Conservation (phyloP, 352 stramenopile genomes). For the Sclerospora graminicola region DNA sequence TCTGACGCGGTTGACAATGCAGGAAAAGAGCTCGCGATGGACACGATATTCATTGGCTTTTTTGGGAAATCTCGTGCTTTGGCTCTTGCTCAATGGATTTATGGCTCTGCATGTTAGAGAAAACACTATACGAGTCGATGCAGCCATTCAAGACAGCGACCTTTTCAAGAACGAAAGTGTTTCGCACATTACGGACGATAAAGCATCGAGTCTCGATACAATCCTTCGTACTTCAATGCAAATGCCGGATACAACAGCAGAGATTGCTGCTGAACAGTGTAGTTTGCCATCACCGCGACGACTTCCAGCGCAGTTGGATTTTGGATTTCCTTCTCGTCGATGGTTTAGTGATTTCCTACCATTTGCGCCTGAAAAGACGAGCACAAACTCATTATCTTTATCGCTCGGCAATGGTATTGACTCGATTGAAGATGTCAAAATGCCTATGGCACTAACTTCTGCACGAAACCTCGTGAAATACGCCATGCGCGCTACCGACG, state of each 20-base stretch:
- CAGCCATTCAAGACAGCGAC: constrained; percentile 23
- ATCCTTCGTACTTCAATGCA: constrained; percentile 29
- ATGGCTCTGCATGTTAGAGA: constrained; percentile 42
- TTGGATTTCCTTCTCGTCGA: constrained; percentile 34
- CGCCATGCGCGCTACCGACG: constrained; percentile 25
- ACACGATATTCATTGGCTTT: constrained; percentile 19
- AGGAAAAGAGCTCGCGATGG: constrained; percentile 19
- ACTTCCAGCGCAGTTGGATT: constrained; percentile 33
- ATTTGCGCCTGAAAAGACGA: constrained; percentile 15
- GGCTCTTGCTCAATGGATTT: constrained; percentile 59
- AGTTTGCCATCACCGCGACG: constrained; percentile 27
- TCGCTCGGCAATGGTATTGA: constrained; percentile 5
- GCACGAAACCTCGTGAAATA: constrained; percentile 22
- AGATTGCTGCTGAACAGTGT: constrained; percentile 22
- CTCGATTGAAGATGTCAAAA: neutral
- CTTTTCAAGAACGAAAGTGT: constrained; percentile 8
- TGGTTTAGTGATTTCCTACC: constrained; percentile 35
- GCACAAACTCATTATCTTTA: constrained; percentile 15
- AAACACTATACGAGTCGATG: constrained; percentile 10
- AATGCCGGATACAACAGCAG: constrained; percentile 13
- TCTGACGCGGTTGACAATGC: constrained; percentile 39
- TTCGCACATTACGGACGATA: neutral
- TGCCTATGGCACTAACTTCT: constrained; percentile 21
- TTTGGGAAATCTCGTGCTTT: constrained; percentile 33
- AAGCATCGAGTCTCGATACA: constrained; percentile 16